phyloP scores from a whole-genome alignment of 1,284 basidiomycete species.

The Trichosporon sp. region DNA sequence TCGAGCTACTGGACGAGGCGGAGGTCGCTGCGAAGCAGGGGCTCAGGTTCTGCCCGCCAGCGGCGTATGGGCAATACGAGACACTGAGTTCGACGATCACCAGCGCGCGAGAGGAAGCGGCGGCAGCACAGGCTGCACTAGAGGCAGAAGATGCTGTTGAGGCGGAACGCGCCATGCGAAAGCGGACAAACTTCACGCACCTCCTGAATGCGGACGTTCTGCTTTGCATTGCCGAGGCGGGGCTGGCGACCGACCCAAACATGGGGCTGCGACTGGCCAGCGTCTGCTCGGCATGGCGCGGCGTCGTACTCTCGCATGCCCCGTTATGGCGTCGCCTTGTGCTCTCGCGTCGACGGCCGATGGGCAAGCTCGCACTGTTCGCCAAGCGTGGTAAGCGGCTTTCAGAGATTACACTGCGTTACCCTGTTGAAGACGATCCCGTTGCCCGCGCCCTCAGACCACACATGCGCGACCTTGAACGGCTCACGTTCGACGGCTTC shows the following conservation, averaged over 20 bases:
- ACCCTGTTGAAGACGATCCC: neutral
- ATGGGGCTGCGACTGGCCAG: conserved; percentile 29
- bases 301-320: conserved; percentile 15
- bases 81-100: neutral
- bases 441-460: neutral
- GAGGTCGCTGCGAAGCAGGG: neutral
- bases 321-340: conserved; percentile 29
- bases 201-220: conserved; percentile 33
- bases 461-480: conserved; percentile 3
- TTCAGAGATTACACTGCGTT: conserved; percentile 14
- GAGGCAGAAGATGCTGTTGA: conserved; percentile 9
- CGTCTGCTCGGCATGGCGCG: conserved; percentile 34
- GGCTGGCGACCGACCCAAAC: conserved; percentile 19
- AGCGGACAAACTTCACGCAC: conserved; percentile 27
- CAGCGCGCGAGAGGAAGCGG: neutral
- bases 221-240: conserved; percentile 28
- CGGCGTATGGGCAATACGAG: neutral
- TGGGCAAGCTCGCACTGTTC: conserved; percentile 21
- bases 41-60: neutral
- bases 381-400: conserved; percentile 23
- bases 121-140: neutral
- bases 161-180: conserved; percentile 2
- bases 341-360: conserved; percentile 22
- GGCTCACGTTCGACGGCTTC: neutral
- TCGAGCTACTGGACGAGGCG: conserved; percentile 16